phyloP scores from a whole-genome alignment of 192 early-diverging fungal genomes.

The Coemansia sp. region DNA sequence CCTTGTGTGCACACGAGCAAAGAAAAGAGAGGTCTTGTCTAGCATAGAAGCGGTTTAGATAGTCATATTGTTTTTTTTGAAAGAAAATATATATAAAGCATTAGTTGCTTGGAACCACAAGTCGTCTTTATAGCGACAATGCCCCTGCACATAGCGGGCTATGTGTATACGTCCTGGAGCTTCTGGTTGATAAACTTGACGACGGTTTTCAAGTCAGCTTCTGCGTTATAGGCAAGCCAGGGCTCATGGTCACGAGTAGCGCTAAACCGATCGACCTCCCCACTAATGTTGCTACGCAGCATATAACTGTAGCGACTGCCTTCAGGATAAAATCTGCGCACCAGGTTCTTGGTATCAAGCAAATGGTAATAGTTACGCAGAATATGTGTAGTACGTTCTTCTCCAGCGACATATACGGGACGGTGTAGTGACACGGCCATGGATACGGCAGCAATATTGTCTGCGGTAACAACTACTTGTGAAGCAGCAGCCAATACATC shows the following conservation, averaged over 20 bases:
- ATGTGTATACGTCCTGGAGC: no score
- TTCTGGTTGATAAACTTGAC: constrained; percentile 23
- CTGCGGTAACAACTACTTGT: constrained; percentile 32
- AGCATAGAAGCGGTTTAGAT: no score
- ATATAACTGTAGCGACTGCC: constrained; percentile 50
- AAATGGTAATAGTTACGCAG: constrained; percentile 43
- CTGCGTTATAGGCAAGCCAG: constrained; percentile 30
- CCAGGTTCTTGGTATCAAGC: constrained; percentile 34
- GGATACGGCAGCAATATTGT: constrained; percentile 28
- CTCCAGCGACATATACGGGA: constrained; percentile 45
- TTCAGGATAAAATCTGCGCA: constrained; percentile 44
- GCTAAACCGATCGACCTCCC: constrained; percentile 37
- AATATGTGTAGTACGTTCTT: constrained; percentile 28
- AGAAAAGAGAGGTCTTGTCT: neutral
- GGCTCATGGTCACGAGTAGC: constrained; percentile 48
- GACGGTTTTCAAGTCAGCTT: constrained; percentile 20
- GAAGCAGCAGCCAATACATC: constrained; percentile 20
- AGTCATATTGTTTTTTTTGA: no score
- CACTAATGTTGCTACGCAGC: constrained; percentile 32
- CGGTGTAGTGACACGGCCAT: constrained; percentile 25
- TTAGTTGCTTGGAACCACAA: no score
- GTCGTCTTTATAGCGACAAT: no score
- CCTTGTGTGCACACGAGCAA: neutral
- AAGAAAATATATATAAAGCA: no score
- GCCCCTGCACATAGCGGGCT: no score